Conservation (phyloP, 495 filamentous ascomycete species). For the Aspergillus baeticus region DNA sequence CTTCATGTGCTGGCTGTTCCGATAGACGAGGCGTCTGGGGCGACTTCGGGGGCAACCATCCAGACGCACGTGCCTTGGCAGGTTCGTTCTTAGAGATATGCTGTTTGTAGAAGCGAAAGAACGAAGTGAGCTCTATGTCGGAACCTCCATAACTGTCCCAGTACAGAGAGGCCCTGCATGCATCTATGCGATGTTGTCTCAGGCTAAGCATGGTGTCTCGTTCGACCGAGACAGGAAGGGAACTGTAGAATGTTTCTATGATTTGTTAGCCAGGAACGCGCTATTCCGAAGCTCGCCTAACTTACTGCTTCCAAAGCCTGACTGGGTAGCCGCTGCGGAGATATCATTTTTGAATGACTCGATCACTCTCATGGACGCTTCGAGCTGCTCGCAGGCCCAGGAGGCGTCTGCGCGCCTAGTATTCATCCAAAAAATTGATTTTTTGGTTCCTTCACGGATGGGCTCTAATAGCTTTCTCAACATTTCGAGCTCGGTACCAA, state of each 20-base stretch:
- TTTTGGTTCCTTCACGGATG: constrained; percentile 13
- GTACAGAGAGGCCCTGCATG: constrained; percentile 22
- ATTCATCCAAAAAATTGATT: constrained; percentile 21
- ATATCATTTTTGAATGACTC: constrained; percentile 23
- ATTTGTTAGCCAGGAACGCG: background rate
- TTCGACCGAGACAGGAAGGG: constrained; percentile 10
- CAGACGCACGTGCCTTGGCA: constrained; percentile 15
- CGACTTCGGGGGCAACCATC: constrained; percentile 19
- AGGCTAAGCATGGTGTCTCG: constrained; percentile 19
- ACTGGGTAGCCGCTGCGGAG: background rate
- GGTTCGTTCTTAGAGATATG: constrained; percentile 12
- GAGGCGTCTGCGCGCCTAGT: constrained; percentile 5
- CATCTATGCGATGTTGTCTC: constrained; percentile 22
- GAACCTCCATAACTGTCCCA: constrained; percentile 53
- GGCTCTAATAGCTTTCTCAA: constrained; percentile 24
- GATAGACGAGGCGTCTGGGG: constrained; percentile 14
- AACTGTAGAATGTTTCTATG: constrained; percentile 18
- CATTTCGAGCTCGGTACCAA: constrained; percentile 21
- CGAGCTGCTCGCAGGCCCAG: constrained; percentile 19
- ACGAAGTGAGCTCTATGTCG: constrained; percentile 61
- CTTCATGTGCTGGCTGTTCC: background rate
- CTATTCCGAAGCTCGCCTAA: background rate
- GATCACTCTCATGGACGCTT: constrained; percentile 19
- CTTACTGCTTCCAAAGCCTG: constrained; percentile 15
- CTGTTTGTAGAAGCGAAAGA: constrained; percentile 46